Conservation (phyloP, 495 filamentous ascomycete genomes). For the Copromyces sp. region DNA sequence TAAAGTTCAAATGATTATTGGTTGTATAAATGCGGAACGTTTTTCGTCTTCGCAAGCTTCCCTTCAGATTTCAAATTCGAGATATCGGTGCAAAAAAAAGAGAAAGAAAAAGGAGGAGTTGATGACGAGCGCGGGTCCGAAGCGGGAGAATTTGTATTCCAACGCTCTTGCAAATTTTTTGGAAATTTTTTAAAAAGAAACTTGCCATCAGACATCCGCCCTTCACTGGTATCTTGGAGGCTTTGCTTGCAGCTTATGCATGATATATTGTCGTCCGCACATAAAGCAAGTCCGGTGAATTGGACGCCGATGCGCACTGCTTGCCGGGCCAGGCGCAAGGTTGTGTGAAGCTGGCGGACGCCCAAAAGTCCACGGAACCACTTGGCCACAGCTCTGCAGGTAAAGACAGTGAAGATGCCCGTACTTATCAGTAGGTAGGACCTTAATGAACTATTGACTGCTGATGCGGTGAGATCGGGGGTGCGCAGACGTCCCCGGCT, state of each 20-base stretch:
- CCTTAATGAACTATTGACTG: background rate
- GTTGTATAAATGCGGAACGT: background rate
- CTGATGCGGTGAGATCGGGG: background rate
- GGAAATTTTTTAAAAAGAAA: background rate
- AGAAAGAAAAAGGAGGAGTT: background rate
- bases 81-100: background rate
- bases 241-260: background rate
- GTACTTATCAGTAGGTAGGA: background rate
- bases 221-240: background rate
- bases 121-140: background rate
- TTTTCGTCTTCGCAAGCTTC: background rate
- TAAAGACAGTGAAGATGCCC: background rate
- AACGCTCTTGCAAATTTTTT: background rate
- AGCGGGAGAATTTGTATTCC: background rate
- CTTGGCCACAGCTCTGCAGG: background rate
- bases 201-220: background rate
- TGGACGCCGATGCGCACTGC: background rate
- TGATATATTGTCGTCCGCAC: background rate
- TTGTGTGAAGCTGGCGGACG: background rate
- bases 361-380: background rate
- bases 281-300: background rate
- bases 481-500: no score
- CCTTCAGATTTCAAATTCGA: background rate
- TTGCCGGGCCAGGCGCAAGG: background rate
- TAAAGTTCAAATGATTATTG: background rate